phyloP scores from a whole-genome alignment of 306 rosid species.

The Vachellia collinsii region DNA sequence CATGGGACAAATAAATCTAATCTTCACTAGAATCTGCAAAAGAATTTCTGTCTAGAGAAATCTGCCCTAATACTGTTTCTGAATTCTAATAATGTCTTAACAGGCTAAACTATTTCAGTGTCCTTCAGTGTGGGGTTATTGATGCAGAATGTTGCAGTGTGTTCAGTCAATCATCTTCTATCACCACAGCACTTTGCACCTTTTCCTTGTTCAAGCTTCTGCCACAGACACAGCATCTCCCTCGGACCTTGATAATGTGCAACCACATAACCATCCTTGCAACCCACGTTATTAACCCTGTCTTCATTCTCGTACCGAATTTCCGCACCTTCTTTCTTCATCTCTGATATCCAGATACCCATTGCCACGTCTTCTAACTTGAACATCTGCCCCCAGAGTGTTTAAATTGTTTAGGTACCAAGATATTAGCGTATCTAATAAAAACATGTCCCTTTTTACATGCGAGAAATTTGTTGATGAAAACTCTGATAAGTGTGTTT shows the following conservation, averaged over 20 bases:
- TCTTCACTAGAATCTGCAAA: slow-evolving; percentile 18
- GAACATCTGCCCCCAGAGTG: slow-evolving; percentile 72
- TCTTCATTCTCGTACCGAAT: slow-evolving; percentile 76
- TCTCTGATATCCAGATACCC: slow-evolving; percentile 96
- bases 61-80: slow-evolving; percentile 40
- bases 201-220: slow-evolving; percentile 73
- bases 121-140: not conserved
- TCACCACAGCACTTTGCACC: slow-evolving; percentile 79
- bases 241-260: slow-evolving; percentile 99
- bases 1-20: slow-evolving; percentile 23
- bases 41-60: slow-evolving; percentile 30
- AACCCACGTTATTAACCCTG: slow-evolving; percentile 69
- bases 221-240: slow-evolving; percentile 97
- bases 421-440: slow-evolving; percentile 2
- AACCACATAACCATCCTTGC: slow-evolving; percentile 86
- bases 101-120: slow-evolving; percentile 27
- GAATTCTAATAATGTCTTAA: slow-evolving; percentile 26
- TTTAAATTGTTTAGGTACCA: slow-evolving; percentile 35
- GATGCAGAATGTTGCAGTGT: slow-evolving; percentile 8
- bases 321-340: slow-evolving; percentile 70
- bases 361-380: slow-evolving; percentile 99
- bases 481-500: not conserved
- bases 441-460: slow-evolving; percentile 17
- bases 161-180: slow-evolving; percentile 41
- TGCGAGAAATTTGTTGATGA: not conserved